Evolutionary conservation across 106 monocot genomes (phyloP).

Genomic region (Dendrobium chrysotoxum): DNA sequence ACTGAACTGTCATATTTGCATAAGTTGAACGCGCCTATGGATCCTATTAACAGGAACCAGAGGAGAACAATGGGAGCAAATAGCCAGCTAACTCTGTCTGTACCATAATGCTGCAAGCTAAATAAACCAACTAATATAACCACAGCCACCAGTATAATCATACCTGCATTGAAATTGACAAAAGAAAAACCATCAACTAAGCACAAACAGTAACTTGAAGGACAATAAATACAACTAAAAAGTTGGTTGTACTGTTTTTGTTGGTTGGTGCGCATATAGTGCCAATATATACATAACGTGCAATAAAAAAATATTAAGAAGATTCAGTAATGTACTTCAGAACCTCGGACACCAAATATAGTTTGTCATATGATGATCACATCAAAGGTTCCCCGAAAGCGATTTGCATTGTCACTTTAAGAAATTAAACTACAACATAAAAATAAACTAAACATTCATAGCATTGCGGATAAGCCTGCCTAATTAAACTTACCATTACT

Average conservation of each 20-base stretch:
- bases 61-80: conserved; percentile 65
- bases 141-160: conserved; percentile 42
- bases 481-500: conserved; percentile 36
- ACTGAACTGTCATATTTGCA: conserved; percentile 48
- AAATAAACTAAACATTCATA: not conserved
- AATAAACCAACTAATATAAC: conserved; percentile 54
- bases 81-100: conserved; percentile 62
- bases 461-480: not conserved
- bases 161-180: conserved; percentile 23
- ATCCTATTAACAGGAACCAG: conserved; percentile 61
- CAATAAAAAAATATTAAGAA: too few relatives aligned
- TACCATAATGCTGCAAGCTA: conserved; percentile 61
- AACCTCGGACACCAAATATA: too few relatives aligned
- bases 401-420: not conserved
- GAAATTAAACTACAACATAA: not conserved
- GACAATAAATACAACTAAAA: too few relatives aligned
- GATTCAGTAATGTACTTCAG: too few relatives aligned
- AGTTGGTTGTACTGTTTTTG: too few relatives aligned
- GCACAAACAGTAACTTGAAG: too few relatives aligned
- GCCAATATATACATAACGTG: too few relatives aligned
- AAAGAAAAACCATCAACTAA: not conserved
- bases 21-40: conserved; percentile 45
- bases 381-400: not conserved
- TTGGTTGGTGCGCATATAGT: too few relatives aligned
- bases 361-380: too few relatives aligned